Evolutionary conservation across 345 rosid genomes (phyloP).

Genomic region (Citrus unshiu): DNA sequence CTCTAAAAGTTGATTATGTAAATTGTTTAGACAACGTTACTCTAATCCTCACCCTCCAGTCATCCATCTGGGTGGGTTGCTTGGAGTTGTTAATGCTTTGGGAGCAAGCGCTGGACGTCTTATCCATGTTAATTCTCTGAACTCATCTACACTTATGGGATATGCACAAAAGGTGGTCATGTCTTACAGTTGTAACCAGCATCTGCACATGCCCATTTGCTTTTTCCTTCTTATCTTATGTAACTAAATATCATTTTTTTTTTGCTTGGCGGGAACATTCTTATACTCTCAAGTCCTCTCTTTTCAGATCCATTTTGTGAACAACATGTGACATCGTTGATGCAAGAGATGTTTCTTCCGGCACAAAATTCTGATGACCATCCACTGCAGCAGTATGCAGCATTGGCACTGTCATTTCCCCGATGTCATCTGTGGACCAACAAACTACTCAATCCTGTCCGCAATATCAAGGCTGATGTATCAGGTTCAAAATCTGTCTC

Average conservation of each 20-base stretch:
- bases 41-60: slow-evolving; percentile 53
- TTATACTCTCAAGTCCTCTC: slow-evolving; percentile 43
- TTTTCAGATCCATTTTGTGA: slow-evolving; percentile 55
- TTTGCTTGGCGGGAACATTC: slow-evolving; percentile 52
- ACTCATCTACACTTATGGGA: slow-evolving; percentile 26
- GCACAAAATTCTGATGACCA: slow-evolving; percentile 70
- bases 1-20: slow-evolving; percentile 22
- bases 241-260: slow-evolving; percentile 10
- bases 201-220: background rate
- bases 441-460: slow-evolving; percentile 26
- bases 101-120: slow-evolving; percentile 81
- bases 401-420: slow-evolving; percentile 82
- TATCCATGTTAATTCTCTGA: slow-evolving; percentile 38
- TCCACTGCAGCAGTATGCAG: slow-evolving; percentile 61
- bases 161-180: slow-evolving; percentile 46
- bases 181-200: background rate
- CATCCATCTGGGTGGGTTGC: slow-evolving; percentile 75
- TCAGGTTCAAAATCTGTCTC: slow-evolving; percentile 36
- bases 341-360: slow-evolving; percentile 79
- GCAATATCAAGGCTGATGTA: slow-evolving; percentile 26
- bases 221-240: background rate
- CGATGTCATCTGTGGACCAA: slow-evolving; percentile 56
- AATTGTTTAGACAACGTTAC: slow-evolving; percentile 69
- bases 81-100: slow-evolving; percentile 75
- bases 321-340: slow-evolving; percentile 47